These are phyloP conservation scores for Chytriomyces confervae DNA, from an alignment of 192 early-diverging fungal species.

Conservation along the genomic window DNA sequence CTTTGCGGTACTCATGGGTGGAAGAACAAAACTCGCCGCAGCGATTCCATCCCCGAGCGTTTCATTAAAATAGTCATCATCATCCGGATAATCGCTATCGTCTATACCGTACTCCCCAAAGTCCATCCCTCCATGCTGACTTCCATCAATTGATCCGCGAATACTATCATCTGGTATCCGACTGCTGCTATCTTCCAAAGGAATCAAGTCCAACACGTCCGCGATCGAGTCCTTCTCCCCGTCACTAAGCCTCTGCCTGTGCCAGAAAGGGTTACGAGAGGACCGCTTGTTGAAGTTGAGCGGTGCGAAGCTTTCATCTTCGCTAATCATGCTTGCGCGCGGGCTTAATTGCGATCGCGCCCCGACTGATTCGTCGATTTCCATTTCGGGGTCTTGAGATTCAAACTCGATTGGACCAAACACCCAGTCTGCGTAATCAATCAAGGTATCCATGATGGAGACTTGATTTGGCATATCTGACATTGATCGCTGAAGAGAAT, in stretches of 20 bases:
- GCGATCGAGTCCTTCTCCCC: conserved; percentile 25
- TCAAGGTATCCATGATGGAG: conserved; percentile 52
- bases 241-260: background rate
- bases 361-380: conserved; percentile 21
- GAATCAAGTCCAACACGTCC: conserved; percentile 27
- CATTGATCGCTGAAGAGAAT: conserved; percentile 40
- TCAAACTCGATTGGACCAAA: conserved; percentile 66
- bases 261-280: conserved; percentile 5
- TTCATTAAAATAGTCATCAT: background rate
- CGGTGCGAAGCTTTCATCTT: conserved; percentile 25
- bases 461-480: conserved; percentile 52
- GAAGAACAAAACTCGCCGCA: background rate
- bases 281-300: conserved; percentile 3
- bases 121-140: background rate
- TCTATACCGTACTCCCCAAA: background rate
- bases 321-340: conserved; percentile 15
- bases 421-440: conserved; percentile 62
- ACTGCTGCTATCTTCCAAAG: conserved; percentile 21
- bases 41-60: too few species aligned
- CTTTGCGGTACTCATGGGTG: background rate
- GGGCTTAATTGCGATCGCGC: background rate
- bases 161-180: conserved; percentile 15
- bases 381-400: conserved; percentile 40
- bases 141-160: conserved; percentile 4
- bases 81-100: background rate